Evolutionary conservation across 768 basidiomycete species (phyloP), one percentile per base, ranked within the genome.

Genomic region (Mycena kentingensis): DNA sequence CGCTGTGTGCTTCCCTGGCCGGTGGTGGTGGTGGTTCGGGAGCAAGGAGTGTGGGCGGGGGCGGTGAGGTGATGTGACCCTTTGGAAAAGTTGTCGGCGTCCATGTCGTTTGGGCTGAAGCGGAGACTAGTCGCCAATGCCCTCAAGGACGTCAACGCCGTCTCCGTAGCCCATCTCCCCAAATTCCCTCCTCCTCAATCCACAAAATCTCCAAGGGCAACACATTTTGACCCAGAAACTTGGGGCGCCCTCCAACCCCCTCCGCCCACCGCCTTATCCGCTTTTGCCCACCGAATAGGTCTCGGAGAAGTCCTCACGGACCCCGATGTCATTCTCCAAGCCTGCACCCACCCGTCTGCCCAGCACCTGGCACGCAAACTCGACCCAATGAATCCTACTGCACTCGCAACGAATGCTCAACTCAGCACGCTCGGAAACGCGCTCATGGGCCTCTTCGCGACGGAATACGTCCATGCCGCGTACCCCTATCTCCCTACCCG

Each of bases 401-500:
- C 67, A 16, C 83, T 84, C 31, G 65, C 74, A 25, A 85, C 85
- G 37, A 98, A 98, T 72, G 85, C 77, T 8, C 81, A 88, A 44
- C 81, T 96, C 13, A 78, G 87, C 3, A 68, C 79, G 0, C 71
- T 95, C 13, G 95, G 94, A 34, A 97, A 97, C 74, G 78, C 90
- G 1, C 78, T 97, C 51, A 81, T 97, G 73, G 95, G 95, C 48
- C 77, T 97, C 26, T 94, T 97, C 66, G 88, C 92, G 8, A 72
- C 90, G 3, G 95, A 98, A 71, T 84, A 87, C 65, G 72, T 97
- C 34, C 79, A 88, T 49, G 76, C 85, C 12, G 77, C 83, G 38
- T 98, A 88, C 68, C 96, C 96, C 0, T 87, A 95, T 64, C 80
- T 98, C 24, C 96, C 96, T 2, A 93, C 92, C 19, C 85, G 91